Base-by-base conservation (phyloP, 768 basidiomycete genomes). In the Chalciporus sphaerocephalus region DNA sequence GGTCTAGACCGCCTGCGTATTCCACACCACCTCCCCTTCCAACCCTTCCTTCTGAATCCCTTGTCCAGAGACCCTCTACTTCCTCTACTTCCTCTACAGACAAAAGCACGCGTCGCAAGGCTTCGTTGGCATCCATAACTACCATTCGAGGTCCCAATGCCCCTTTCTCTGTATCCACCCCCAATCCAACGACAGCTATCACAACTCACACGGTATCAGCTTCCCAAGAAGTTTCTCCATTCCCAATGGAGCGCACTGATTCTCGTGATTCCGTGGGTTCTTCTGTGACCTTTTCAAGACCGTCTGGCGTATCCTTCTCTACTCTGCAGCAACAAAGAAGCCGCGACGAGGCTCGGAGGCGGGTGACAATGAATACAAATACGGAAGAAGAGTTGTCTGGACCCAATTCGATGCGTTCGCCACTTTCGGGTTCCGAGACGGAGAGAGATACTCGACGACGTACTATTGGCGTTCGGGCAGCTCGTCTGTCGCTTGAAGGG, bases 261-360 rank as follows among this genome's bases (percentile, higher is more conserved):
- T 83, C 81, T 0, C 69, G 64, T 15, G 67, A 71, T 37, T 73
- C 74, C 0, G 44, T 64, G 2, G 67, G 75, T 16, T 72, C 73
- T 16, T 72, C 70, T 42, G 77, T 81, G 5, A 82, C 81, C 3
- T 85, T 87, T 59, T 86, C 85, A 5, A 76, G 80, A 2, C 80
- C 85, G 0, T 69, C 76, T 20, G 74, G 73, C 6, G 71, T 74
- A 32, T 76, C 79, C 3, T 69, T 82, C 9, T 74, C 74, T 22
- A 69, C 80, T 33, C 64, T 87, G 21, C 77, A 81, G 50, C 73
- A 76, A 57, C 80, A 79, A 46, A 69, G 75, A 49, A 65, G 42
- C 21, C 65, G 71, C 7, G 60, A 70, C 44, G 59, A 60, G 23
- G 69, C 65, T 42, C 59, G 64, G 27, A 60, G 64, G 57, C 58